A percentile compares a stretch with the other conserved stretches of the same genome.
phyloP scores from a whole-genome alignment of 169 alveolate genomes.

The Eimeria sp. region DNA sequence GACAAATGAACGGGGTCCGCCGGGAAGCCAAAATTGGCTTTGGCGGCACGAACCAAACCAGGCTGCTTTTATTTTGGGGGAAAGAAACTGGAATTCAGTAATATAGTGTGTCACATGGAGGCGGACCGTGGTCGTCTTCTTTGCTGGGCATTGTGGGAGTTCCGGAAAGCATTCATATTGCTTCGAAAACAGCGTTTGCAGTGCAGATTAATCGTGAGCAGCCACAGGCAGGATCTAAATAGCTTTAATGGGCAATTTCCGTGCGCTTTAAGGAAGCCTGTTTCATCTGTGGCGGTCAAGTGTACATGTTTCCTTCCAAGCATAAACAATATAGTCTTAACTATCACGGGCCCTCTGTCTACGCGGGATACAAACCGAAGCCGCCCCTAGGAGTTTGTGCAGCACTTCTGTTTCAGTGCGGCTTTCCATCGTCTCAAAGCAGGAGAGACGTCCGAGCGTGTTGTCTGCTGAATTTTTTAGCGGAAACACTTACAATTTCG shows the following conservation, averaged over 20 bases:
- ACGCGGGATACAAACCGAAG: neutral
- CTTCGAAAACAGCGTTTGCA: neutral
- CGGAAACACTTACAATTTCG: neutral
- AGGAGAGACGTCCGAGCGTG: neutral
- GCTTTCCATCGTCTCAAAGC: neutral
- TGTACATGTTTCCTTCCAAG: neutral
- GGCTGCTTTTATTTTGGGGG: constrained; percentile 8
- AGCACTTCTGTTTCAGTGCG: neutral
- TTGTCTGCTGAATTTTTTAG: neutral
- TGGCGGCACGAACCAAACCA: neutral
- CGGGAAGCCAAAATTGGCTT: constrained; percentile 2
- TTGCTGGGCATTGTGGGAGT: neutral
- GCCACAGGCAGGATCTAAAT: neutral
- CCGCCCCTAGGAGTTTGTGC: neutral
- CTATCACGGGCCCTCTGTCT: neutral
- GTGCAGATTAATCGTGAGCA: neutral
- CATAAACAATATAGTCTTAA: neutral
- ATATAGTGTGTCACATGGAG: neutral
- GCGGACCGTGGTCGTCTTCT: neutral
- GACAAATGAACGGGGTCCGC: neutral
- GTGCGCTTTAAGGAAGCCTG: neutral
- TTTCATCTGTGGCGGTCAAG: neutral
- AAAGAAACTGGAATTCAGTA: neutral
- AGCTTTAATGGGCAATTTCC: neutral
- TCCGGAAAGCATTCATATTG: neutral